A percentile compares a stretch with the other conserved stretches of the same genome.
Conservation (phyloP, 208 protist species). For the Leishmania gerbilli region DNA sequence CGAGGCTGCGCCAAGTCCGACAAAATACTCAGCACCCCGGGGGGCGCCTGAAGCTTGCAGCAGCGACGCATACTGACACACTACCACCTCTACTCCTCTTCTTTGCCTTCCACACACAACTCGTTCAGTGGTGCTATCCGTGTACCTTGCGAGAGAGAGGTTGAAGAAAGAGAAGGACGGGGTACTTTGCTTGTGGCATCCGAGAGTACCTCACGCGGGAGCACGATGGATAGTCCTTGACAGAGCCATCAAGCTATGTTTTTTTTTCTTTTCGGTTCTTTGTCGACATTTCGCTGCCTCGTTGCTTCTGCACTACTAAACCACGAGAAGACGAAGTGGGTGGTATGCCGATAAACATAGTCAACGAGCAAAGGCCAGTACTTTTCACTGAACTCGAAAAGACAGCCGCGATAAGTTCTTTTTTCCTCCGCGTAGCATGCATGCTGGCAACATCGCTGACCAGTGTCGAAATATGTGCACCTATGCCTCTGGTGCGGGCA, state of each 20-base stretch:
- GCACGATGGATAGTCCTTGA: background rate
- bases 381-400: background rate
- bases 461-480: background rate
- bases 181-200: background rate
- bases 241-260: background rate
- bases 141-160: background rate
- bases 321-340: background rate
- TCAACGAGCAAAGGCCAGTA: background rate
- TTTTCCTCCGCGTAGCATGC: background rate
- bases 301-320: background rate
- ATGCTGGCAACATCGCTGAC: background rate
- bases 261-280: background rate
- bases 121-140: background rate
- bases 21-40: conserved; percentile 25
- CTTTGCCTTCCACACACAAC: background rate
- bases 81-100: background rate
- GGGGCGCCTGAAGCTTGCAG: background rate
- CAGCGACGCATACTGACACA: conserved; percentile 14
- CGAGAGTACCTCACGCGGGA: background rate
- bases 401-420: background rate
- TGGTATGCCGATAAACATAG: background rate
- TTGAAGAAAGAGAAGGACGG: background rate
- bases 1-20: conserved; percentile 15
- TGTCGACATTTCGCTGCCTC: background rate
- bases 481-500: background rate